These are phyloP conservation scores for Glycine tomentella DNA, from an alignment of 306 rosid genomes.

Conservation along the genomic window DNA sequence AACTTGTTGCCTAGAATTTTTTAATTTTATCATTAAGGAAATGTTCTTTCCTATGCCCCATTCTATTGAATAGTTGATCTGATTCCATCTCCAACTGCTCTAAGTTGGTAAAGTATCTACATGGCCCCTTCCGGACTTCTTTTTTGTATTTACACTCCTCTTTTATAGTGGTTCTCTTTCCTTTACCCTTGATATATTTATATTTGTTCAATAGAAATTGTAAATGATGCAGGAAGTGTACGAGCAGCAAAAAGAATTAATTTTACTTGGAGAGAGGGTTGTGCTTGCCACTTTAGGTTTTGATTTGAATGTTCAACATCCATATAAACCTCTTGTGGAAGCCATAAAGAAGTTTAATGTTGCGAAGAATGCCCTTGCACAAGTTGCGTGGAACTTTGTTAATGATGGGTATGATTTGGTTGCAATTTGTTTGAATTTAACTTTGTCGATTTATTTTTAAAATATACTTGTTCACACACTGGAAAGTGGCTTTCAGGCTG, in stretches of 20 bases:
- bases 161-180: slow-evolving; percentile 31
- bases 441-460: slow-evolving; percentile 48
- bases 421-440: slow-evolving; percentile 41
- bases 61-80: slow-evolving; percentile 43
- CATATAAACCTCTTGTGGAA: slow-evolving; percentile 98
- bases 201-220: slow-evolving; percentile 24
- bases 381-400: slow-evolving; percentile 99
- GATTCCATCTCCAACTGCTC: slow-evolving; percentile 28
- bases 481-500: slow-evolving; percentile 92
- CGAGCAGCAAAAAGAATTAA: slow-evolving; percentile 93
- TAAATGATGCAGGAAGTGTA: slow-evolving; percentile 84
- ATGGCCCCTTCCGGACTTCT: neutral
- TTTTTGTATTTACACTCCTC: neutral
- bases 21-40: slow-evolving; percentile 35
- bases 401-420: slow-evolving; percentile 89
- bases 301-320: slow-evolving; percentile 92
- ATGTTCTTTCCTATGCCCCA: slow-evolving; percentile 26
- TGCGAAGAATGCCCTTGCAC: slow-evolving; percentile 95
- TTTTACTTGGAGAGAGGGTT: slow-evolving; percentile 86
- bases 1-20: slow-evolving; percentile 32
- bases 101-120: slow-evolving; percentile 45
- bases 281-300: slow-evolving; percentile 92
- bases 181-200: slow-evolving; percentile 17
- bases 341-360: slow-evolving; percentile 97
- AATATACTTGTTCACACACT: slow-evolving; percentile 58